phyloP scores from a whole-genome alignment of 2,329 filamentous ascomycete species.

The Drechmeria coniospora region DNA sequence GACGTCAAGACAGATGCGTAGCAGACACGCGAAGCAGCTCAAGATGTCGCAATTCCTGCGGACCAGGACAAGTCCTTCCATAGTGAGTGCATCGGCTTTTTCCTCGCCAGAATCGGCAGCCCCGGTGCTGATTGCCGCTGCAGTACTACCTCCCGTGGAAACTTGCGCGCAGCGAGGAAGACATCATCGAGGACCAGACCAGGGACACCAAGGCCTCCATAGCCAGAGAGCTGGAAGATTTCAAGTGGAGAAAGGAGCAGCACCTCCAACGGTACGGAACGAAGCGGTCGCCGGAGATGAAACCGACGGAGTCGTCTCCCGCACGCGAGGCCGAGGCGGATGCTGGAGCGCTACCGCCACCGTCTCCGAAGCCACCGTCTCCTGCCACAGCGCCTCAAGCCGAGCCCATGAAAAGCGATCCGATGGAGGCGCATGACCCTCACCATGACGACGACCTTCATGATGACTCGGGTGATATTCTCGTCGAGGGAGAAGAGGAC shows the following conservation, averaged over 20 bases:
- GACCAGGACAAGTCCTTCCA: conserved; percentile 54
- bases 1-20: conserved; percentile 48
- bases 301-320: conserved; percentile 17
- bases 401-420: not conserved
- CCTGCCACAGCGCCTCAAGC: too few relatives aligned
- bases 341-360: conserved; percentile 2
- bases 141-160: conserved; percentile 84
- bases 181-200: conserved; percentile 55
- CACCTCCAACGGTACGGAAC: conserved; percentile 13
- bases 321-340: conserved; percentile 4
- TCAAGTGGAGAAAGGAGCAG: conserved; percentile 33
- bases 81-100: conserved; percentile 40
- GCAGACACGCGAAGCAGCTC: conserved; percentile 57
- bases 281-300: conserved; percentile 8
- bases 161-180: conserved; percentile 51
- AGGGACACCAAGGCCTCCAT: conserved; percentile 48
- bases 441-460: conserved; percentile 26
- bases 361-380: not conserved
- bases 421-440: not conserved
- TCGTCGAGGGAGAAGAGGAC: conserved; percentile 77
- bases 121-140: not conserved
- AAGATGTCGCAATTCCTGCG: conserved; percentile 56
- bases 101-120: too few relatives aligned
- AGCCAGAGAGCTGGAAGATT: conserved; percentile 48
- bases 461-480: conserved; percentile 60